Conservation (phyloP, 768 basidiomycete genomes). For the Amylocystis lapponica region DNA sequence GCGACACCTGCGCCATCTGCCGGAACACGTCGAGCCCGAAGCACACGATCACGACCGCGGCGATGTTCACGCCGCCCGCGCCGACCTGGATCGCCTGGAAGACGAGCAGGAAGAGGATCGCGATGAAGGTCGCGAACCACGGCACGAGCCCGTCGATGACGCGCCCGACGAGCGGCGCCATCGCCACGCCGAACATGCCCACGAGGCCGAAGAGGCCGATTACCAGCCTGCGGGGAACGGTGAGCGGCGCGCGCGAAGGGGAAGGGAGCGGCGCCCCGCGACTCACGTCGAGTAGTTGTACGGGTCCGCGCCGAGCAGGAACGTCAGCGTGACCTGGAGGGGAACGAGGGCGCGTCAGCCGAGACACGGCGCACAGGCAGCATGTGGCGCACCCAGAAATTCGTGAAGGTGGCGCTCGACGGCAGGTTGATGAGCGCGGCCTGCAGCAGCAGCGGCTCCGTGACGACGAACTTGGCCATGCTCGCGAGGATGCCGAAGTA, state of each 20-base stretch:
- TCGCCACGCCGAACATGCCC: conserved; percentile 55
- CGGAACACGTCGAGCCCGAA: conserved; percentile 70
- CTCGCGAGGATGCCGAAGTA: conserved; percentile 67
- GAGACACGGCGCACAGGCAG: too few species aligned
- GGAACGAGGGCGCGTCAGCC: background rate
- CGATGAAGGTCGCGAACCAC: conserved; percentile 70
- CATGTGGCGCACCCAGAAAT: conserved; percentile 30
- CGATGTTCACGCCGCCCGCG: conserved; percentile 65
- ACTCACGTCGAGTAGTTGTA: conserved; percentile 70
- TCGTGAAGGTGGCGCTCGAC: conserved; percentile 49
- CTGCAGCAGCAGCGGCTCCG: conserved; percentile 77
- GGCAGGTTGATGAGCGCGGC: conserved; percentile 53
- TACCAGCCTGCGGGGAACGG: conserved; percentile 29
- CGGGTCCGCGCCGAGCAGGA: conserved; percentile 70
- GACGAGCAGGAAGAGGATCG: conserved; percentile 39
- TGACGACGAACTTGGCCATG: conserved; percentile 72
- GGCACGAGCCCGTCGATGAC: conserved; percentile 66
- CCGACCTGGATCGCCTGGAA: conserved; percentile 62
- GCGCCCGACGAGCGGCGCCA: conserved; percentile 65
- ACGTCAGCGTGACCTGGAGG: conserved; percentile 51
- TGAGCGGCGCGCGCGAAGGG: background rate
- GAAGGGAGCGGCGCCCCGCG: too few species aligned
- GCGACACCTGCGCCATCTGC: conserved; percentile 69
- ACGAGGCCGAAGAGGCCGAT: conserved; percentile 47
- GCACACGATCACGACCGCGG: conserved; percentile 62